Evolutionary conservation across 1,139 yeast genomes (phyloP), one percentile per base, ranked within the genome.

Genomic region (Ogataea hybrid): DNA sequence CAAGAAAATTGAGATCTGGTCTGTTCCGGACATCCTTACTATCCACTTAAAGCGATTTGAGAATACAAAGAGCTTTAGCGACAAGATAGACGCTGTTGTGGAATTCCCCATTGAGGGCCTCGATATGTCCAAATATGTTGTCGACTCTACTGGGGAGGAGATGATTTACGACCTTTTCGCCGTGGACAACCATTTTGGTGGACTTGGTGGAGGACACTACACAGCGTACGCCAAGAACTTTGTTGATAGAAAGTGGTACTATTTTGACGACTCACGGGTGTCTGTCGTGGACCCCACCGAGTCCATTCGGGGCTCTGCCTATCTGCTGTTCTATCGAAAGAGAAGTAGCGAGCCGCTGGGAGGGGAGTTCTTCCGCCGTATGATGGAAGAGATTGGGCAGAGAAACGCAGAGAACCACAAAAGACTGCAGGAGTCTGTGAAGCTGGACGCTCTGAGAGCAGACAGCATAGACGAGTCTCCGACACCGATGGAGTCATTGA

Each of bases 201-300:
- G 97, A 0, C 70, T 92, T 25, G 97, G 97, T 1, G 98, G 98
- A 6, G 98, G 98, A 3, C 98, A 92, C 65, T 92, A 92, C 61
- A 92, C 98, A 1, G 88, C 97, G 0, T 83, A 80, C 54, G 97
- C 78, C 1, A 84, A 83, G 61, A 90, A 90, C 58, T 83, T 81
- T 62, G 70, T 79, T 37, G 95, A 87, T 56, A 67, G 69, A 23
- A 71, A 80, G 50, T 92, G 98, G 97, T 89, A 89, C 61, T 85
- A 88, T 59, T 92, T 75, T 63, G 92, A 92, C 60, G 98, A 92
- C 62, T 81, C 96, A 7, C 66, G 83, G 28, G 97, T 90, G 1
- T 68, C 78, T 0, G 71, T 69, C 30, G 70, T 79, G 0, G 74
- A 77, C 41, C 85, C 95, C 0, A 71, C 71, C 22, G 76, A 79